These are phyloP conservation scores for Heritiera fomes DNA, from an alignment of 345 rosid species.

Conservation along the genomic window DNA sequence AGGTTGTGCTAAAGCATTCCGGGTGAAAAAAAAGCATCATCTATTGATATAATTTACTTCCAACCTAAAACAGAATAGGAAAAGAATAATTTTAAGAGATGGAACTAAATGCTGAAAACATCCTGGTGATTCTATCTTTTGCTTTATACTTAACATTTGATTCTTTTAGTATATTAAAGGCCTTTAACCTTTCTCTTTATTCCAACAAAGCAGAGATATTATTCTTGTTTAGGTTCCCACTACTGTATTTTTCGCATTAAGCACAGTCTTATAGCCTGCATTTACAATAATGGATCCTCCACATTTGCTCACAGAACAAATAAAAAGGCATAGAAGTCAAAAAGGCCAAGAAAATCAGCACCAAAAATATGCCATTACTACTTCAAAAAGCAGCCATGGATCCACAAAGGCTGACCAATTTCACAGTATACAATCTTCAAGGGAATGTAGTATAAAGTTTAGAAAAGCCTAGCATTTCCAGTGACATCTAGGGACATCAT, in stretches of 20 bases:
- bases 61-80: neutral
- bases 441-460: neutral
- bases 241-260: neutral
- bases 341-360: neutral
- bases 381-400: conserved; percentile 16
- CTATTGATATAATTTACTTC: neutral
- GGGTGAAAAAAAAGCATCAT: neutral
- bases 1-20: neutral
- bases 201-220: conserved; percentile 14
- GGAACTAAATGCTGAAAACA: conserved; percentile 2
- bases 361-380: conserved; percentile 7
- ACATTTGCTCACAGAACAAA: neutral
- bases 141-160: conserved; percentile 10
- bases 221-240: conserved; percentile 13
- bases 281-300: conserved; percentile 21
- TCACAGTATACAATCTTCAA: neutral
- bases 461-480: neutral
- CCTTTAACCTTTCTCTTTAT: conserved; percentile 22
- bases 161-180: conserved; percentile 4
- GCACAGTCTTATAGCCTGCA: conserved; percentile 4
- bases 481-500: conserved; percentile 9
- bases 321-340: neutral
- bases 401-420: neutral
- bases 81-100: conserved; percentile 11
- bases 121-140: conserved; percentile 12